phyloP scores from a whole-genome alignment of 192 early-diverging fungal species.

The Linderina pennispora region DNA sequence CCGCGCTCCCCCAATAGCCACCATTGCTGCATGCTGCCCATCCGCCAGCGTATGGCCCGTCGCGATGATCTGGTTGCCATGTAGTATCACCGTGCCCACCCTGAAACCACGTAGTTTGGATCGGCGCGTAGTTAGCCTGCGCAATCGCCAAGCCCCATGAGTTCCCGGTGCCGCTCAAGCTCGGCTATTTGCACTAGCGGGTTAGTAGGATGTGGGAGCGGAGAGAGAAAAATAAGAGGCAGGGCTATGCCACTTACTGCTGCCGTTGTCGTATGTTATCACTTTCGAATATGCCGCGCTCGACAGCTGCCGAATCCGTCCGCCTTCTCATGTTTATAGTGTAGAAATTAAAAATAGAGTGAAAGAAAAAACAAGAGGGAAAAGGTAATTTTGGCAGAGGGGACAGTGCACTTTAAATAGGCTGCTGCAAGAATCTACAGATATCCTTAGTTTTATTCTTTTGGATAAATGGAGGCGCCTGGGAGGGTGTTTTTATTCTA shows the following conservation, averaged over 20 bases:
- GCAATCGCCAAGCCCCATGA: constrained; percentile 40
- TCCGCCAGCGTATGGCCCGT: too few relatives aligned
- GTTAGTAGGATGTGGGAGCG: too few relatives aligned
- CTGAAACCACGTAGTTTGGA: constrained; percentile 25
- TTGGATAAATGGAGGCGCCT: too few relatives aligned
- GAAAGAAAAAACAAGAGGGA: constrained; percentile 1
- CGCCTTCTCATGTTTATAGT: background rate
- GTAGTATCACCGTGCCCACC: constrained; percentile 24
- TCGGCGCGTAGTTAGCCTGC: constrained; percentile 20
- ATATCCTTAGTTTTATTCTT: too few relatives aligned
- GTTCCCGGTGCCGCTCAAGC: constrained; percentile 27
- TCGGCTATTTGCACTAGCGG: constrained; percentile 9
- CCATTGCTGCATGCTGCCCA: too few relatives aligned
- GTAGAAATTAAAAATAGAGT: background rate
- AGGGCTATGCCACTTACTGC: constrained; percentile 30
- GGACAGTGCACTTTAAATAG: too few relatives aligned
- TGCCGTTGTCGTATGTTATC: constrained; percentile 28
- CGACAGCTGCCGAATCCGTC: background rate
- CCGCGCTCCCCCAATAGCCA: background rate
- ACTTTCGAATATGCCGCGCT: constrained; percentile 22
- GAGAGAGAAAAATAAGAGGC: too few relatives aligned
- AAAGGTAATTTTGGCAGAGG: background rate
- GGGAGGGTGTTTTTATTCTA: too few relatives aligned
- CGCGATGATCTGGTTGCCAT: constrained; percentile 15
- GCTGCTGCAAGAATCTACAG: too few relatives aligned